Evolutionary conservation across 106 monocot species (phyloP).

Genomic region (Dioscorea zingiberensis): DNA sequence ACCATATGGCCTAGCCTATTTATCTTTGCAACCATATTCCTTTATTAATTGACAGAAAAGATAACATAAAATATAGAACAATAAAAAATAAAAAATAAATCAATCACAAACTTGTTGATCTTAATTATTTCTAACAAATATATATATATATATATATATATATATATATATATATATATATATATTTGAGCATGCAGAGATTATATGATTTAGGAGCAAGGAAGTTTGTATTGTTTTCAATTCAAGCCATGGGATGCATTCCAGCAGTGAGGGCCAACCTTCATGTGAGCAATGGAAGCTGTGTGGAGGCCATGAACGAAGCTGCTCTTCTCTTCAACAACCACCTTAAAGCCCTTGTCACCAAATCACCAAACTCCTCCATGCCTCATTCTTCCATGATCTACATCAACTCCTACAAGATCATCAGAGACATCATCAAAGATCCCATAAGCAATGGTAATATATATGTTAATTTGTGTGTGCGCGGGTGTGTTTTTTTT

Average conservation of each 20-base stretch:
- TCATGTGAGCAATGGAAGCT: constrained; percentile 19
- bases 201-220: constrained; percentile 55
- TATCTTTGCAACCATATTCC: too few species aligned
- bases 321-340: constrained; percentile 58
- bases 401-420: constrained; percentile 52
- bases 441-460: constrained; percentile 31
- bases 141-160: too few species aligned
- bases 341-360: constrained; percentile 27
- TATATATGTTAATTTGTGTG: too few species aligned
- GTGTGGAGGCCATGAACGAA: constrained; percentile 51
- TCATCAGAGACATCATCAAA: constrained; percentile 40
- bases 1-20: too few species aligned
- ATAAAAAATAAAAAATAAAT: too few species aligned
- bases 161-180: too few species aligned
- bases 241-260: constrained; percentile 59
- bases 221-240: constrained; percentile 53
- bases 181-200: constrained; percentile 17
- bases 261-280: constrained; percentile 38
- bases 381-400: constrained; percentile 44
- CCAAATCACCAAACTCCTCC: background rate
- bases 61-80: too few species aligned
- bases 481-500: too few species aligned
- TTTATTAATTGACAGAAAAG: too few species aligned
- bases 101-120: too few species aligned
- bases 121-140: too few species aligned